Evolutionary conservation across 257 asterid species (phyloP).

Genomic region (Rubia yunnanensis): DNA sequence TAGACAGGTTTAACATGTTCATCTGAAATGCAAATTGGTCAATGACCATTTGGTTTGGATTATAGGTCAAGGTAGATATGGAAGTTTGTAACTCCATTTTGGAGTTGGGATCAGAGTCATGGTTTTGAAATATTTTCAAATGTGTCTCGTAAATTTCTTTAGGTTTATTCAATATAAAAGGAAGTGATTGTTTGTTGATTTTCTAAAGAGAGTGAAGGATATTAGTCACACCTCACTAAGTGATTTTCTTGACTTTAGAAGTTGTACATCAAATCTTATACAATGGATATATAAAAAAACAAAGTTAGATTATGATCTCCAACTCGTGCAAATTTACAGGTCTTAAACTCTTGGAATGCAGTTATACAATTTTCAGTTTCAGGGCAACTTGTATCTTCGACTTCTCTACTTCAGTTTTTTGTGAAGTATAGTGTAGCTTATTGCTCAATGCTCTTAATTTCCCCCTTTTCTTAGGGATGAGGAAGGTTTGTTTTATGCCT

Average conservation of each 20-base stretch:
- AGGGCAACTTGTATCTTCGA: background rate
- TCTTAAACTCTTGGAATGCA: background rate
- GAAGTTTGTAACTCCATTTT: background rate
- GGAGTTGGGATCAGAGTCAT: background rate
- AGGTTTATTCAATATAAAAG: background rate
- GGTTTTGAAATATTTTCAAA: background rate
- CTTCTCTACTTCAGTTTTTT: background rate
- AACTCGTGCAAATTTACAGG: background rate
- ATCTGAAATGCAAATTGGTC: background rate
- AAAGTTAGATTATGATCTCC: background rate
- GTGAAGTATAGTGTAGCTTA: conserved; percentile 4
- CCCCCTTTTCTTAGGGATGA: conserved; percentile 42
- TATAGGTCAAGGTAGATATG: background rate
- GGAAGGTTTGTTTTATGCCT: conserved; percentile 73
- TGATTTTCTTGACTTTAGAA: background rate
- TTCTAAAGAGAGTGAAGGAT: background rate
- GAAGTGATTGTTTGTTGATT: background rate
- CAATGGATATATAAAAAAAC: background rate
- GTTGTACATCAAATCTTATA: background rate
- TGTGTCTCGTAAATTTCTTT: background rate
- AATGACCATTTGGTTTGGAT: background rate
- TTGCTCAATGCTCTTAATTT: conserved; percentile 12
- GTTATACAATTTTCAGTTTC: background rate
- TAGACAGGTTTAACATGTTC: background rate
- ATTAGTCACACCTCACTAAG: background rate